Percentiles rank a stretch among this genome's conserved stretches.
These are phyloP conservation scores for Nicotiana tomentosiformis DNA, from an alignment of 257 asterid species.

Conservation along the genomic window DNA sequence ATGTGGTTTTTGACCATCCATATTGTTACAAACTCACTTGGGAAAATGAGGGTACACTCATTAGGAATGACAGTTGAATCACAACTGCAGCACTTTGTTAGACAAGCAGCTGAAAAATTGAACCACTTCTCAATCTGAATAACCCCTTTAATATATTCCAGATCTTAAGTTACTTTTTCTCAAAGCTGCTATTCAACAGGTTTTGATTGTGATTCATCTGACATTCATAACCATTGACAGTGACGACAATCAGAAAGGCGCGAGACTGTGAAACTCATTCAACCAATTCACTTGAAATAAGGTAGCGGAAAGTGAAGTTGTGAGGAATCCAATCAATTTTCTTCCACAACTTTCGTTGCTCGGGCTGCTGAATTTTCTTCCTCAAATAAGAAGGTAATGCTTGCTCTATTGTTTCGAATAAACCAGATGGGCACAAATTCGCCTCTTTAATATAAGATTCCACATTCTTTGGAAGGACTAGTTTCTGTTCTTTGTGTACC, in stretches of 20 bases:
- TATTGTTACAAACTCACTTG: background rate
- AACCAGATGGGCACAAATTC: slow-evolving; percentile 42
- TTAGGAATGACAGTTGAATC: slow-evolving; percentile 41
- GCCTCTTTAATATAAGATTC: slow-evolving; percentile 58
- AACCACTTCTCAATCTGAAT: background rate
- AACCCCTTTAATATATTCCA: background rate
- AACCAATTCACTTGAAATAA: slow-evolving; percentile 50
- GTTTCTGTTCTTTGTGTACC: slow-evolving; percentile 55
- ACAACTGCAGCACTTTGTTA: background rate
- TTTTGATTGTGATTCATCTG: slow-evolving; percentile 31
- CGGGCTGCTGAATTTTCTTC: slow-evolving; percentile 26
- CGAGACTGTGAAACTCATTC: background rate
- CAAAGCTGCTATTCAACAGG: background rate
- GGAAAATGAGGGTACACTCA: background rate
- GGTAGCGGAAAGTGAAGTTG: slow-evolving; percentile 58
- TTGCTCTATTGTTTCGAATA: slow-evolving; percentile 44
- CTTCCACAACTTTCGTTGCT: slow-evolving; percentile 43
- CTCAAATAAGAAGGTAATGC: slow-evolving; percentile 36
- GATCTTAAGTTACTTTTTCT: background rate
- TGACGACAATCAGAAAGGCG: background rate
- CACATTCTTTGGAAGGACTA: slow-evolving; percentile 66
- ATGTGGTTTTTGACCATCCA: background rate
- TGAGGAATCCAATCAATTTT: slow-evolving; percentile 69
- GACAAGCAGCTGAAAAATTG: background rate
- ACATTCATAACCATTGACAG: slow-evolving; percentile 26